These are phyloP conservation scores for Hibiscus syriacus DNA, from an alignment of 345 rosid genomes.

Conservation along the genomic window DNA sequence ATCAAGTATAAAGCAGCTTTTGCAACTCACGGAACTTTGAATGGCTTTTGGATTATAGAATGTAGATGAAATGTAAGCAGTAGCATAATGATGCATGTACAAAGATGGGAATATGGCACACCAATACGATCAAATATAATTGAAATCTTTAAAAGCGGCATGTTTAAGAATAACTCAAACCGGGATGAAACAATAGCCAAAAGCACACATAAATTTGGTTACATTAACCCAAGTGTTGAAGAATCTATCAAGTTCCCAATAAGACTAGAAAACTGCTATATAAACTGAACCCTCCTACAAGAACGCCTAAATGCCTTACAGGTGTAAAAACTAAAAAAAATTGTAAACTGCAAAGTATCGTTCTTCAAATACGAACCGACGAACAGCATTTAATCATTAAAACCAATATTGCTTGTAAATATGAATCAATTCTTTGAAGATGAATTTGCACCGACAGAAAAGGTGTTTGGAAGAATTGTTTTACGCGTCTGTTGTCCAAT, in stretches of 20 bases:
- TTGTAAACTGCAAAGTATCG: too few species aligned
- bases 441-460: neutral
- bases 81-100: neutral
- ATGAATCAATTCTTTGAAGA: neutral
- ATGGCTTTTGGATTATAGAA: neutral
- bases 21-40: neutral
- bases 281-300: neutral
- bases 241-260: neutral
- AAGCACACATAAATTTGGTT: neutral
- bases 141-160: neutral
- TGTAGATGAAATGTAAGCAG: constrained; percentile 1
- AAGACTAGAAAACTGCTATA: constrained; percentile 14
- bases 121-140: neutral
- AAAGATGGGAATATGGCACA: neutral
- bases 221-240: neutral
- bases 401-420: neutral
- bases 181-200: neutral
- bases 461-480: neutral
- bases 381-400: neutral
- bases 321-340: too few species aligned
- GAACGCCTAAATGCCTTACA: too few species aligned
- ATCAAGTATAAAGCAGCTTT: neutral
- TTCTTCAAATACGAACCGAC: too few species aligned
- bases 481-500: neutral
- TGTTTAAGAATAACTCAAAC: neutral